Evolutionary conservation across 371 early-diverging fungal genomes (phyloP).

Genomic region (Rhizopus stolonifer): DNA sequence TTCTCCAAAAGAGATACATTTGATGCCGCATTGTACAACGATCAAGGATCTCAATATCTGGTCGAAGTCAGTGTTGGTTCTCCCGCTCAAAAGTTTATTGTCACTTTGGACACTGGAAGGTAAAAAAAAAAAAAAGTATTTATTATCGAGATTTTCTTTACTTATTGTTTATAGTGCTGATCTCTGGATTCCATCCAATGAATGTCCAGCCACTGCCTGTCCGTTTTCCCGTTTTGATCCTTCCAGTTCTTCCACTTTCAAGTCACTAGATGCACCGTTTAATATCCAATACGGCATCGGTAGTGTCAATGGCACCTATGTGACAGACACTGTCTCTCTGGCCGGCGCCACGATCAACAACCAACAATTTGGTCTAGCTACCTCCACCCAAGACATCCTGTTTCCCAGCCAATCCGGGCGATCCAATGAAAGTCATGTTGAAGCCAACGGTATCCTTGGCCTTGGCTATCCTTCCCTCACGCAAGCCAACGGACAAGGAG

Average conservation of each 20-base stretch:
- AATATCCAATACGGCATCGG: conserved; percentile 45
- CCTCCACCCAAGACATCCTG: conserved; percentile 32
- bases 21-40: conserved; percentile 28
- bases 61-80: conserved; percentile 32
- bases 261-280: conserved; percentile 20
- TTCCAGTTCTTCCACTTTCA: conserved; percentile 33
- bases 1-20: conserved; percentile 16
- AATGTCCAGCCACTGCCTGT: conserved; percentile 28
- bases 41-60: conserved; percentile 42
- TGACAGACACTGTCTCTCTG: conserved; percentile 29
- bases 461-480: conserved; percentile 33
- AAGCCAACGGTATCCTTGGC: conserved; percentile 43
- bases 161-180: conserved; percentile 31
- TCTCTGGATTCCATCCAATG: conserved; percentile 42
- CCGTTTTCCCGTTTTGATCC: conserved; percentile 39
- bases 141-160: neutral
- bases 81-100: conserved; percentile 33
- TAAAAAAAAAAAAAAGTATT: conserved; percentile 9
- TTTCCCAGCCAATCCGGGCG: conserved; percentile 22
- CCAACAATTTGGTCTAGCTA: conserved; percentile 47
- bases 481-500: conserved; percentile 17
- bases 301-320: conserved; percentile 42
- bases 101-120: conserved; percentile 44
- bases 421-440: conserved; percentile 25
- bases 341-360: conserved; percentile 37